Conservation (phyloP, 148 eudicot genomes). For the Bassia scoparia region DNA sequence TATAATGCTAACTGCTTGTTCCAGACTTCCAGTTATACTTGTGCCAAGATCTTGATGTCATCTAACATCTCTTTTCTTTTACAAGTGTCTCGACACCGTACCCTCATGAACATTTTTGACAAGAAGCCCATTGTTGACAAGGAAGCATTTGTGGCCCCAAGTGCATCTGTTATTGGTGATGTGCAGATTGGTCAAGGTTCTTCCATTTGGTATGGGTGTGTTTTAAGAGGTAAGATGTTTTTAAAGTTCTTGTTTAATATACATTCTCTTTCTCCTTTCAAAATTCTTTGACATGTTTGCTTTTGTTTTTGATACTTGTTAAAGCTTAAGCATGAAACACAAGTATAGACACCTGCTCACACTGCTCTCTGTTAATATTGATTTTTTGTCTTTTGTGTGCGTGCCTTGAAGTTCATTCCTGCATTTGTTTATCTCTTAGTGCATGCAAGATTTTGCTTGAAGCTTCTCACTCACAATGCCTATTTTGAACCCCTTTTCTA, state of each 20-base stretch:
- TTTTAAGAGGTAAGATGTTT: slow-evolving; percentile 66
- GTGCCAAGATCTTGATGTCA: background rate
- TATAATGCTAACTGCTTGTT: background rate
- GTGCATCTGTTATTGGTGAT: slow-evolving; percentile 88
- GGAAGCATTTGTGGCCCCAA: slow-evolving; percentile 88
- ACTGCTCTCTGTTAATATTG: background rate
- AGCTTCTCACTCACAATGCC: background rate
- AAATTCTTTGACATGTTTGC: background rate
- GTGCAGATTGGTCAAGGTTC: slow-evolving; percentile 69
- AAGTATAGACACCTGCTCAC: background rate
- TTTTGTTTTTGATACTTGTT: background rate
- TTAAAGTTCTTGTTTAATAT: background rate
- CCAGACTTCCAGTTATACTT: background rate
- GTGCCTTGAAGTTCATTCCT: background rate
- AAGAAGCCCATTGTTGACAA: slow-evolving; percentile 72
- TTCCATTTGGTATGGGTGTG: slow-evolving; percentile 97
- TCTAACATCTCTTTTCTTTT: slow-evolving; percentile 16
- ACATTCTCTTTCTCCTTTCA: background rate
- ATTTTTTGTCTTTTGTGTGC: background rate
- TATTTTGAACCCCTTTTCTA: background rate
- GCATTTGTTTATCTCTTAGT: background rate
- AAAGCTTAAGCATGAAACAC: background rate
- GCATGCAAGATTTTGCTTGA: background rate
- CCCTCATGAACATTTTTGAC: slow-evolving; percentile 83
- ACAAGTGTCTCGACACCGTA: slow-evolving; percentile 85